Percentiles rank a stretch among this genome's conserved stretches.
phyloP scores from a whole-genome alignment of 305 asterid species.

The Solanum aculeatissimum region DNA sequence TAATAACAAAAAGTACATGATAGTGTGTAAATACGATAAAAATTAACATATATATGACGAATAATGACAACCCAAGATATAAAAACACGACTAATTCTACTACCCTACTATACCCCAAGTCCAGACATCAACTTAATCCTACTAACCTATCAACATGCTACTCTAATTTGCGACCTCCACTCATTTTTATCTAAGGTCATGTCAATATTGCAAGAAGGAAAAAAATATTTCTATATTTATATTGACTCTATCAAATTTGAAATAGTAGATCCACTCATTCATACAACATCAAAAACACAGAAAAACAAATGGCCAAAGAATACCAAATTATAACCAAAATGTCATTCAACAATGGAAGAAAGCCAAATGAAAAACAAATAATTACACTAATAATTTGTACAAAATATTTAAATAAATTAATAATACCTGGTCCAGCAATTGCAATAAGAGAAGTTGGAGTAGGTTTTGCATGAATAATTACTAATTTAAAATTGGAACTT shows the following conservation, averaged over 20 bases:
- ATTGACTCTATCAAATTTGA: background rate
- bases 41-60: no score
- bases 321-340: background rate
- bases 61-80: no score
- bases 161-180: no score
- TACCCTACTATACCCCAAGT: no score
- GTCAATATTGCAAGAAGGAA: no score
- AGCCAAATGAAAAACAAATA: background rate
- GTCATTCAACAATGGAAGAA: background rate
- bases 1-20: no score
- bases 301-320: background rate
- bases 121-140: no score
- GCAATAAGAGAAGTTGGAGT: conserved; percentile 13
- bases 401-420: background rate
- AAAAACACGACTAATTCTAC: no score
- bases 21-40: no score
- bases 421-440: conserved; percentile 20
- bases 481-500: conserved; percentile 9
- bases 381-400: background rate
- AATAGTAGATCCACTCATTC: background rate
- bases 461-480: conserved; percentile 14
- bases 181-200: no score
- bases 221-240: no score
- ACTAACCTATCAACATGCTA: no score
- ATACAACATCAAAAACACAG: background rate